phyloP scores from a whole-genome alignment of 75 land plant species.

The Ceratopteris richardii region DNA sequence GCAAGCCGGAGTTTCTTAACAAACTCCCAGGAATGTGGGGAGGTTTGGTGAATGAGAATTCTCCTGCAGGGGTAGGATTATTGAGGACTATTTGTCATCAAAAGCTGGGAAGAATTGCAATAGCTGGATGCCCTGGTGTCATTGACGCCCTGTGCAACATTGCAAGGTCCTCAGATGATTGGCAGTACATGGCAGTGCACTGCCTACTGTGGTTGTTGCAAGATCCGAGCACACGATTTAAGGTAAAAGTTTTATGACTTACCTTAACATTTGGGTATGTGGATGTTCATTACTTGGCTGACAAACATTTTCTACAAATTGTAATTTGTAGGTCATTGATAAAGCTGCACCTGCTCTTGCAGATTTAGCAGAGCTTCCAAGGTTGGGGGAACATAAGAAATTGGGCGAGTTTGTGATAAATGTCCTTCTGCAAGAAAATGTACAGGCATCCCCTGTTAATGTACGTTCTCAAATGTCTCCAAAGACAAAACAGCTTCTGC shows the following conservation, averaged over 20 bases:
- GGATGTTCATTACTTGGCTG: not conserved
- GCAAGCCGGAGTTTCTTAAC: slow-evolving; percentile 72
- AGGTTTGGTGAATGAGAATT: slow-evolving; percentile 94
- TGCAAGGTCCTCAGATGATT: slow-evolving; percentile 96
- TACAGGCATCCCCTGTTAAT: slow-evolving; percentile 35
- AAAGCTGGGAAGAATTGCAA: slow-evolving; percentile 72
- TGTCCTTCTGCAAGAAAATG: slow-evolving; percentile 59
- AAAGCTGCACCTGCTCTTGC: slow-evolving; percentile 67
- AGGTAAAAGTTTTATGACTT: slow-evolving; percentile 27
- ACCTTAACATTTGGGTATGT: not conserved
- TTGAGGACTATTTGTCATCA: slow-evolving; percentile 91
- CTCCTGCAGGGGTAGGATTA: slow-evolving; percentile 95
- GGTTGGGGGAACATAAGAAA: slow-evolving; percentile 87
- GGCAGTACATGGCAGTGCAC: slow-evolving; percentile 99
- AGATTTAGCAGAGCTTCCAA: slow-evolving; percentile 77
- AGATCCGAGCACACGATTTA: slow-evolving; percentile 64
- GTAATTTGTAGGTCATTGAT: slow-evolving; percentile 58
- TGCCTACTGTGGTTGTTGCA: slow-evolving; percentile 93
- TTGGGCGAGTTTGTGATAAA: slow-evolving; percentile 74
- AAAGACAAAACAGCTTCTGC: slow-evolving; percentile 52
- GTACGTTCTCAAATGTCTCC: slow-evolving; percentile 29
- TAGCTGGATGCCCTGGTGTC: slow-evolving; percentile 68
- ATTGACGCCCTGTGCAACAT: slow-evolving; percentile 90
- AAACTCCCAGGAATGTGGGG: slow-evolving; percentile 98
- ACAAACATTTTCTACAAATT: not conserved